These are phyloP conservation scores for Kluyveromyces starmeri DNA, from an alignment of 805 yeast species.

Conservation along the genomic window DNA sequence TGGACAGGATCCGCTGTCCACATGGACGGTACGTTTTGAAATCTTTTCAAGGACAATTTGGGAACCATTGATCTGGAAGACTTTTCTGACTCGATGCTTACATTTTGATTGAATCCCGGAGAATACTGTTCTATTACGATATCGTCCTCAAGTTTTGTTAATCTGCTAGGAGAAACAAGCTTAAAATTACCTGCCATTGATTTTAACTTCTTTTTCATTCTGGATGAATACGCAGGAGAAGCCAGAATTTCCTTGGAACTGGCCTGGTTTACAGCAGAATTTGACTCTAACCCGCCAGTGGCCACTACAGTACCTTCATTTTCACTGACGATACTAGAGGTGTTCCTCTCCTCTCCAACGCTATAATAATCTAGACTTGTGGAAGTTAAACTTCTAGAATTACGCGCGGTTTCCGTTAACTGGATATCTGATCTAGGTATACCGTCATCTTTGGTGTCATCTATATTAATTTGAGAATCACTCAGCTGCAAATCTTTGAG, in stretches of 20 bases:
- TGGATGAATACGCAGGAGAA: not conserved
- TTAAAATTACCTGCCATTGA: constrained; percentile 5
- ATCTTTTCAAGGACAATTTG: not conserved
- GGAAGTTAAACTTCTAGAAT: not conserved
- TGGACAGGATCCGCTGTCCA: constrained; percentile 60
- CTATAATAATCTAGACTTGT: not conserved
- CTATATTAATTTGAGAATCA: constrained; percentile 3
- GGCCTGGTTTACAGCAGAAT: not conserved
- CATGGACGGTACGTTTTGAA: constrained; percentile 30
- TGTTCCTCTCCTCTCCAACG: not conserved
- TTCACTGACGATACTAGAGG: not conserved
- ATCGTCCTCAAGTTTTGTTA: constrained; percentile 1
- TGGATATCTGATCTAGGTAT: not conserved
- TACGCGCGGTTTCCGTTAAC: too few relatives aligned
- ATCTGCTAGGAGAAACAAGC: constrained; percentile 1
- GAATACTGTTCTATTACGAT: constrained; percentile 4
- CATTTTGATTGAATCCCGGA: not conserved
- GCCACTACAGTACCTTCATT: not conserved
- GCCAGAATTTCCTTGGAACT: not conserved
- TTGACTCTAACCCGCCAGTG: not conserved
- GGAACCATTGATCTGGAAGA: constrained; percentile 2
- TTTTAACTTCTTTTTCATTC: constrained; percentile 1
- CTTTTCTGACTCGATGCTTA: not conserved
- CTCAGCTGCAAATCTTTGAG: constrained; percentile 9
- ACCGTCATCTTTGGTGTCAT: not conserved